These are phyloP conservation scores for Musa troglodytarum DNA, from an alignment of 176 grass and related monocot genomes.

Conservation along the genomic window DNA sequence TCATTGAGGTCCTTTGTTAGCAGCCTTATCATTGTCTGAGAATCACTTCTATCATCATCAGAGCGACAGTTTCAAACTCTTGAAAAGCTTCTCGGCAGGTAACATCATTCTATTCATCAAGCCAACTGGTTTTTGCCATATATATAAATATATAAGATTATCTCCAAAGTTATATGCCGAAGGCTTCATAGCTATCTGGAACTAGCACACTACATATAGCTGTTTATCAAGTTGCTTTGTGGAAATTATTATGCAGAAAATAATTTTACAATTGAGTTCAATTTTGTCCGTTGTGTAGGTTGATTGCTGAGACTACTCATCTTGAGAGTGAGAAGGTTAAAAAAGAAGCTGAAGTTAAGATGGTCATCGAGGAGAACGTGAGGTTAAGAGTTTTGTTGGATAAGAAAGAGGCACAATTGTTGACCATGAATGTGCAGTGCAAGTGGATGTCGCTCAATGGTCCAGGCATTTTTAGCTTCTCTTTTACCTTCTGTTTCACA, in stretches of 20 bases:
- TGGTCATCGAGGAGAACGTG: conserved; percentile 18
- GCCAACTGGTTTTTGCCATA: neutral
- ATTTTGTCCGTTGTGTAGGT: neutral
- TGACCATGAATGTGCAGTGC: conserved; percentile 16
- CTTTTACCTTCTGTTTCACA: neutral
- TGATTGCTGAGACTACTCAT: neutral
- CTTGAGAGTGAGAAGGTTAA: neutral
- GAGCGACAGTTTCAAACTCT: conserved; percentile 75
- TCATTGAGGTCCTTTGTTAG: conserved; percentile 66
- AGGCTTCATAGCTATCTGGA: too few species aligned
- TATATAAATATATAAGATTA: too few species aligned
- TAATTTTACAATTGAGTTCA: neutral
- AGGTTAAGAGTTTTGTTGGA: conserved; percentile 11
- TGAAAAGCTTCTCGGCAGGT: conserved; percentile 85
- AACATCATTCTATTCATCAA: neutral
- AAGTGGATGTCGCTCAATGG: neutral
- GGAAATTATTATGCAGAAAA: too few species aligned
- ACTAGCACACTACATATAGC: too few species aligned
- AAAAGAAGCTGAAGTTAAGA: conserved; percentile 13
- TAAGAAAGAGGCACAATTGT: conserved; percentile 15
- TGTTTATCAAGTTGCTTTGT: too few species aligned
- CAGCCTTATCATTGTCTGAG: conserved; percentile 62
- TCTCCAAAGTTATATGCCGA: too few species aligned
- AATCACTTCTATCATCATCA: conserved; percentile 73
- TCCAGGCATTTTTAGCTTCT: neutral